Evolutionary conservation across 495 filamentous ascomycete species (phyloP), one percentile per base, ranked within the genome.

Genomic region (Corynascus novoguineensis): DNA sequence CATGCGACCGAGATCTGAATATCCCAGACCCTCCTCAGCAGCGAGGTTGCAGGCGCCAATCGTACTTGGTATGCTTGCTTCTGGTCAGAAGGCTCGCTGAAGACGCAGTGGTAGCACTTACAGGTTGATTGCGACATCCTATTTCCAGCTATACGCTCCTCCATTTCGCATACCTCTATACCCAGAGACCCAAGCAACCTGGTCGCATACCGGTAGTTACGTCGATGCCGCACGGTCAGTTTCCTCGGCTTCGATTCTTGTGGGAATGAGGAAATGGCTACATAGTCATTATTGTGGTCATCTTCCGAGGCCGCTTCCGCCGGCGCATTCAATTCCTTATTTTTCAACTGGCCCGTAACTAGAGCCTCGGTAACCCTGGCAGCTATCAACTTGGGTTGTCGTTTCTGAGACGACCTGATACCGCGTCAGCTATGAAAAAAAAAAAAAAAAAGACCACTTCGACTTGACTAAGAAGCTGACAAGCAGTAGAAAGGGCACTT

Each of bases 401-500:
- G 29, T 38, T 25, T 50, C 27, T 21, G 14, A 14, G 48, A 22
- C 5, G 48, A 50, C 14, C 48, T 50, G 25, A 50, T 9, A 19
- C 3, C 5, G n/a, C n/a, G n/a, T n/a, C n/a, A 7, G n/a, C 9
- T 27, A 25, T 11, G 35, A 14, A 14, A 38, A 17, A 12, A 14
- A 46, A 11, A 27, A 8, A 25, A 9, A 12, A 44, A 6, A 24
- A 24, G 12, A 4, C 21, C 19, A 19, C 5, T 4, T 21, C 38
- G 4, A 19, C 38, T 21, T 14, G 15, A 21, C n/a, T n/a, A 22
- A 21, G n/a, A n/a, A n/a, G n/a, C n/a, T n/a, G n/a, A n/a, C n/a
- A n/a, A n/a, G n/a, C n/a, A 41, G 19, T 21, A 21, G 14, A 21
- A 19, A 3, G 22, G 38, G 11, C 40, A 48, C 64, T 60, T 22